A percentile compares a stretch with the other conserved stretches of the same genome.
Conservation (phyloP, 345 rosid species). For the Euclidium syriacum region DNA sequence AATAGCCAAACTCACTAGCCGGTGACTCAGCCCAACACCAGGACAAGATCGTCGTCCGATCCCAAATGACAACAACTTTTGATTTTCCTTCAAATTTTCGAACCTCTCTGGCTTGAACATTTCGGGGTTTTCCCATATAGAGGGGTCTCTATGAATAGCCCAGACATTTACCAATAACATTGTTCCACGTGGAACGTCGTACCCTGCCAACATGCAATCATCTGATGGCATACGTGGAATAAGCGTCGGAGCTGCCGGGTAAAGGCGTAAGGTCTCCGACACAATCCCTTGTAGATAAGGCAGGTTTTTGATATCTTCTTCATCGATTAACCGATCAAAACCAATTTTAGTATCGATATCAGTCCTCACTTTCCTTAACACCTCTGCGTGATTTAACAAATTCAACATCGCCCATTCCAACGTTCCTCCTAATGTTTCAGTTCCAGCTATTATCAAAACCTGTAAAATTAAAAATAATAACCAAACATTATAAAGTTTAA, state of each 20-base stretch:
- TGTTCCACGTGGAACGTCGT: slow-evolving; percentile 30
- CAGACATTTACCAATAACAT: slow-evolving; percentile 37
- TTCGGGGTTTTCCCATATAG: slow-evolving; percentile 34
- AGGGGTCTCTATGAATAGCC: slow-evolving; percentile 45
- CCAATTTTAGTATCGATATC: slow-evolving; percentile 41
- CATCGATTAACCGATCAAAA: slow-evolving; percentile 28
- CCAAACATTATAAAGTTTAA: too few relatives aligned
- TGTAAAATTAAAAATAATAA: slow-evolving; percentile 11
- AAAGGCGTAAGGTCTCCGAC: slow-evolving; percentile 42
- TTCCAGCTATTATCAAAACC: slow-evolving; percentile 46
- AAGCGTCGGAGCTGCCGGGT: slow-evolving; percentile 37
- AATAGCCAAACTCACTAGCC: slow-evolving; percentile 31
- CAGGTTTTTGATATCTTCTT: slow-evolving; percentile 36
- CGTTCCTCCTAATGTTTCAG: slow-evolving; percentile 45
- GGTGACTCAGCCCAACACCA: slow-evolving; percentile 29
- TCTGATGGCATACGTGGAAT: slow-evolving; percentile 38
- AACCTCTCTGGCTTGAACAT: slow-evolving; percentile 43
- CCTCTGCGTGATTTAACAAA: slow-evolving; percentile 43
- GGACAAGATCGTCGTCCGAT: slow-evolving; percentile 49
- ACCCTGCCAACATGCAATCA: slow-evolving; percentile 35
- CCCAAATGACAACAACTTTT: slow-evolving; percentile 38
- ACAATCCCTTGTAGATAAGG: slow-evolving; percentile 47
- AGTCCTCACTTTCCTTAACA: slow-evolving; percentile 30
- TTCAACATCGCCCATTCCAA: slow-evolving; percentile 58
- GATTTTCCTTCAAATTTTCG: slow-evolving; percentile 19